Percentiles rank a stretch among this genome's conserved stretches.
phyloP scores from a whole-genome alignment of 2,329 filamentous ascomycete genomes.

The Ophiostoma himal-ulmi region DNA sequence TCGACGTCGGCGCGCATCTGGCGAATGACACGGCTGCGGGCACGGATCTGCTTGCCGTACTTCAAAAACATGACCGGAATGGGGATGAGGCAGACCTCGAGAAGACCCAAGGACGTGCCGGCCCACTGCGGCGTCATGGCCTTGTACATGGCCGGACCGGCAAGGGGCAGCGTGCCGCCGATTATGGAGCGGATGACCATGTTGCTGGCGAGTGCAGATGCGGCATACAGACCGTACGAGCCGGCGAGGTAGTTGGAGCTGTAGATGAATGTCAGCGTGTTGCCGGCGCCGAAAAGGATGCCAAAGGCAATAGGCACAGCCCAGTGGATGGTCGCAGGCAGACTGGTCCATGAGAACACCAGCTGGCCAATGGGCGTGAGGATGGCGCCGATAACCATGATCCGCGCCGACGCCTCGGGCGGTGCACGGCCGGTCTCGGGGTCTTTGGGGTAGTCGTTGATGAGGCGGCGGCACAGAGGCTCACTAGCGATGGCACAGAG shows the following conservation, averaged over 20 bases:
- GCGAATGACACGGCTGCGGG: conserved; percentile 41
- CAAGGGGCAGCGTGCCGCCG: conserved; percentile 65
- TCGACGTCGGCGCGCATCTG: conserved; percentile 38
- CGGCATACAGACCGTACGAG: conserved; percentile 71
- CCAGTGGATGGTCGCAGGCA: conserved; percentile 72
- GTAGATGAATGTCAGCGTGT: conserved; percentile 72
- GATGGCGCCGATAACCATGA: conserved; percentile 72
- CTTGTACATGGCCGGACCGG: conserved; percentile 64
- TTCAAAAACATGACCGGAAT: conserved; percentile 70
- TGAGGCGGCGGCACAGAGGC: conserved; percentile 68
- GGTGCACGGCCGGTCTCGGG: conserved; percentile 65
- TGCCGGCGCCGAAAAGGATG: conserved; percentile 69
- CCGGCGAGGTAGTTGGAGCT: conserved; percentile 68
- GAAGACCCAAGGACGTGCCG: conserved; percentile 61
- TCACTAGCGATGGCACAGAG: conserved; percentile 57
- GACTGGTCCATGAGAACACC: conserved; percentile 82
- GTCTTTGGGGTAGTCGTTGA: conserved; percentile 69
- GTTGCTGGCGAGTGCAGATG: conserved; percentile 70
- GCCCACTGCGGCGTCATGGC: conserved; percentile 66
- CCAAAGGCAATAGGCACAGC: conserved; percentile 68
- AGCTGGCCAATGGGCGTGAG: conserved; percentile 73
- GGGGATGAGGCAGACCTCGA: conserved; percentile 65
- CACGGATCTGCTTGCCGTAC: conserved; percentile 46
- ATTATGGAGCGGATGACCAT: conserved; percentile 62
- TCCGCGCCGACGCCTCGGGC: conserved; percentile 74